Base-by-base conservation (phyloP, 805 yeast genomes). In the Myxozyma geophila region DNA sequence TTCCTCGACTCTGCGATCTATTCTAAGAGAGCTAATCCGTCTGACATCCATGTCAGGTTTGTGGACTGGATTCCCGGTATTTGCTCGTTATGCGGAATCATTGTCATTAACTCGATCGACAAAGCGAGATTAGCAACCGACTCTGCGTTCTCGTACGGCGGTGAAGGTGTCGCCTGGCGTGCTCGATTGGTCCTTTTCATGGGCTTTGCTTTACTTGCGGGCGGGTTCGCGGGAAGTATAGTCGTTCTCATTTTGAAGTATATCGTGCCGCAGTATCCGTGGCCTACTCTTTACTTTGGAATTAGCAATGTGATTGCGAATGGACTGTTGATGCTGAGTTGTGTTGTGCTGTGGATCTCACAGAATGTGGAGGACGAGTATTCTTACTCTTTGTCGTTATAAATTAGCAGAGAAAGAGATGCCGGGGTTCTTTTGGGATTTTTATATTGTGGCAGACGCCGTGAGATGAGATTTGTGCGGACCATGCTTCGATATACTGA, bases 331-430 rank as follows among this genome's bases (percentile, higher is more conserved):
- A 89, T 93, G 91, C 78, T 90, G 70, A 91, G 98, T 79, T 92
- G 98, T 76, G 85, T 90, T 53, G 81, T 87, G 8, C 79, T 95
- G 71, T 95, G 99, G 99, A 79, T 93, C 59, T 91, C 97, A 23
- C 98, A 93, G 75, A 95, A 92, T 75, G 87, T 92, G 63, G 98
- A 95, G 75, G 98, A 95, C 73, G 98, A 93, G 76, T 93, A 92
- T 77, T 89, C 96, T 67, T 93, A 95, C 75, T 88, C 96, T 52
- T 83, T 92, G 74, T 92, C 96, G 37, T 79, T 90, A 70, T 90
- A 78, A 78, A 61, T 21, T 12, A 43, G 37, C 17, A 1, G 15
- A 15, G 33, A 35, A 7, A 17, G 17, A 28, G n/a, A n/a, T 9
- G 10, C 21, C 39, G 17, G 19, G 49, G 10, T 12, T 7, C 28